A percentile compares a stretch with the other conserved stretches of the same genome.
These are phyloP conservation scores for Trichosporon faecale DNA, from an alignment of 1,284 basidiomycete genomes.

Conservation along the genomic window DNA sequence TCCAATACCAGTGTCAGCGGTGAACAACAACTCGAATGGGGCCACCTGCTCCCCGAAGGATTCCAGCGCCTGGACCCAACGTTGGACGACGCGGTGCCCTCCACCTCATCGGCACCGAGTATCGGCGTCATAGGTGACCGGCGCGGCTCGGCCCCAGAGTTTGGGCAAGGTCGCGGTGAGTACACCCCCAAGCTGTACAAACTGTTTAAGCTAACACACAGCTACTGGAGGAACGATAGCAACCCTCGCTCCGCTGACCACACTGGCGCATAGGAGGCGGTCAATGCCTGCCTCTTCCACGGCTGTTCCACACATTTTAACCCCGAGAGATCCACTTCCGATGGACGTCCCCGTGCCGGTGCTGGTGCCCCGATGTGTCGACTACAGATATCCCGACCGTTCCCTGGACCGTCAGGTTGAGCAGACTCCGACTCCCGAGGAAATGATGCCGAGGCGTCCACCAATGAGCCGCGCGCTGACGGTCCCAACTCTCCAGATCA, in stretches of 20 bases:
- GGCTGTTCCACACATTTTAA: background rate
- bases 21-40: background rate
- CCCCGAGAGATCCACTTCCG: background rate
- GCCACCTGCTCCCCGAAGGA: background rate
- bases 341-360: background rate
- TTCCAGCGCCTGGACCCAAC: background rate
- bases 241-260: background rate
- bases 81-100: background rate
- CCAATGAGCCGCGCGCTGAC: background rate
- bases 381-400: background rate
- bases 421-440: background rate
- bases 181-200: too few species aligned
- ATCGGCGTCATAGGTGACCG: background rate
- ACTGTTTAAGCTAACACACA: background rate
- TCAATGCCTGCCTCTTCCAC: background rate
- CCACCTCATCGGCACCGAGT: background rate
- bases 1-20: background rate
- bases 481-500: too few species aligned
- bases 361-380: background rate
- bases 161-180: background rate
- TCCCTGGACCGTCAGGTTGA: too few species aligned
- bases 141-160: background rate
- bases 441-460: background rate
- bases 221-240: background rate
- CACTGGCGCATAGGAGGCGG: background rate